These are phyloP conservation scores for Dichotomocladium elegans DNA, from an alignment of 371 early-diverging fungal species.

Conservation along the genomic window DNA sequence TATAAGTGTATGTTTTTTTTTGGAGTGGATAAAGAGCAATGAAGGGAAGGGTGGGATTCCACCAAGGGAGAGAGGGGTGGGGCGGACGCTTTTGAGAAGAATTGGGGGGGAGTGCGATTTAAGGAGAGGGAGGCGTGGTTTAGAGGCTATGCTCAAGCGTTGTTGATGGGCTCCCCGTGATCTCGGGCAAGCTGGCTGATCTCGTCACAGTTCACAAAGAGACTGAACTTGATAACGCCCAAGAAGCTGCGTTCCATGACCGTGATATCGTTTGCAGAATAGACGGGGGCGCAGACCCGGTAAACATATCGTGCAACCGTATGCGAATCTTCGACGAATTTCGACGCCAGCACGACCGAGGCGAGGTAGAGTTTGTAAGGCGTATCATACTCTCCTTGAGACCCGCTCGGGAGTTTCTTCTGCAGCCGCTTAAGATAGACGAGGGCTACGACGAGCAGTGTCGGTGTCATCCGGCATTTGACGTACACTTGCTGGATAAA, in stretches of 20 bases:
- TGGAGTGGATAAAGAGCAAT: too few relatives aligned
- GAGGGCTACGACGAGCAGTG: conserved; percentile 56
- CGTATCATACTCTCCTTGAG: conserved; percentile 71
- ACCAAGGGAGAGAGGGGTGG: too few relatives aligned
- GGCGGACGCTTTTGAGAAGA: background rate
- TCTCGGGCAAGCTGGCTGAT: conserved; percentile 13
- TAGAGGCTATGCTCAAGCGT: conserved; percentile 10
- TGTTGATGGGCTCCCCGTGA: conserved; percentile 14
- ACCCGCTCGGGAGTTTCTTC: conserved; percentile 50
- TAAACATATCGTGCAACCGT: conserved; percentile 27
- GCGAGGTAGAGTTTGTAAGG: conserved; percentile 72
- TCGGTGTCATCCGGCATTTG: conserved; percentile 37
- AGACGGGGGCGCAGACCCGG: conserved; percentile 39
- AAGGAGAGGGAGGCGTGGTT: too few relatives aligned
- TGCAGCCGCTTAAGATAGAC: conserved; percentile 71
- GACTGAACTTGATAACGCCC: conserved; percentile 20
- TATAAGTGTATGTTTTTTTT: too few relatives aligned
- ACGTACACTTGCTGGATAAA: conserved; percentile 37
- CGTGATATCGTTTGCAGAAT: conserved; percentile 55
- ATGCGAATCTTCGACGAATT: conserved; percentile 60
- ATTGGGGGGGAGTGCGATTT: background rate
- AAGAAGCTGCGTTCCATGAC: conserved; percentile 49
- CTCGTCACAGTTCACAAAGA: conserved; percentile 15
- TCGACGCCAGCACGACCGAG: conserved; percentile 68
- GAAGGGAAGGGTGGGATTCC: too few relatives aligned